Base-by-base conservation (phyloP, 805 yeast species). In the Wickerhamiella musiphila region DNA sequence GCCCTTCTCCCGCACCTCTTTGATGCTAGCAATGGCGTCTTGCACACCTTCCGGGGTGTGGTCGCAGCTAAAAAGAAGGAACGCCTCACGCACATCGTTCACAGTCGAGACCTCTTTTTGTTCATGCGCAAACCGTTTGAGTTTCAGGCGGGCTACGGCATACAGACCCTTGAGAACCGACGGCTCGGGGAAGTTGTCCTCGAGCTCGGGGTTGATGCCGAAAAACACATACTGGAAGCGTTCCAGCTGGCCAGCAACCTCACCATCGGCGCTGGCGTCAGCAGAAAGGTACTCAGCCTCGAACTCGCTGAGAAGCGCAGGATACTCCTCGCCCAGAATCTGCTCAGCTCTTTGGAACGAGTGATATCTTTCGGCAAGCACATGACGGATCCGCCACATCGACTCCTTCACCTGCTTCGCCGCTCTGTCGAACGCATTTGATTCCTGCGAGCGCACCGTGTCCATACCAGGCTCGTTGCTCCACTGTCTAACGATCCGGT, bases 361-460 rank as follows among this genome's bases (percentile, higher is more conserved):
- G 37, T 69, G 69, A 42, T 76, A 77, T 50, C 98, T 69, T 56
- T 86, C 98, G 42, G 81, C 70, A 28, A 86, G 61, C 4, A 81
- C 94, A 51, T 77, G 86, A 51, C 81, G 76, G 46, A 86, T 79
- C 44, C 79, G 65, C 70, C 72, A 63, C 82, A 78, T 73, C 1
- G 83, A 66, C 21, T 62, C 59, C 42, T 70, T 61, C 26, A 77
- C 58, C 33, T 58, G 57, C 8, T 62, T 65, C 21, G 60, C 50
- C 6, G 53, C 44, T 8, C 49, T 47, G 31, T 49, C 53, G 40
- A 52, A 50, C 14, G 35, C 41, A 28, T 42, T 45, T 12, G 19
- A 35, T 31, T 31, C 40, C n/a, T 23, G 29, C 15, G 17, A 28
- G 12, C 14, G 18, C 23, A 33, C 33, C 11, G 44, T 38, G 29